Conservation (phyloP, 2,329 filamentous ascomycete species). For the Phyllosticta citriasiana region DNA sequence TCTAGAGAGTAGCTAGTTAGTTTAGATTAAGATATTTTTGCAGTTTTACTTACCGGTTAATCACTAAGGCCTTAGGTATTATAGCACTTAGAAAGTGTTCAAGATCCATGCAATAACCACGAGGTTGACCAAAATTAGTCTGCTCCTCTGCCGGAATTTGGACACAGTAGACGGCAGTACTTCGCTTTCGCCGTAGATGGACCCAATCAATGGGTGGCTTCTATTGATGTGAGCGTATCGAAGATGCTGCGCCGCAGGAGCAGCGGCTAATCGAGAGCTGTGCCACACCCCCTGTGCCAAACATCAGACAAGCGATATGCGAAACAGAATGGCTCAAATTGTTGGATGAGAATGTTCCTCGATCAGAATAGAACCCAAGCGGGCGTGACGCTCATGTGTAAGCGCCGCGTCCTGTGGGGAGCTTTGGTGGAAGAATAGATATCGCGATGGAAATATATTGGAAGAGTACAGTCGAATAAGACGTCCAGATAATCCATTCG, state of each 20-base stretch:
- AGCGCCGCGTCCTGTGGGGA: neutral
- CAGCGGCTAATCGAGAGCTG: neutral
- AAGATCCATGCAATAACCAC: no score
- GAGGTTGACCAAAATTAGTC: no score
- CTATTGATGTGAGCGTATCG: neutral
- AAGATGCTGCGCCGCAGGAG: neutral
- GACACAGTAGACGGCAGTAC: no score
- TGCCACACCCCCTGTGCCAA: neutral
- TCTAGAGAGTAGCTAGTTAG: no score
- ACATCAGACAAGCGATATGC: neutral
- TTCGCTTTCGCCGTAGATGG: no score
- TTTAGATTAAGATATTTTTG: no score
- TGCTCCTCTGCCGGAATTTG: no score
- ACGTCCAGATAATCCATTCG: neutral
- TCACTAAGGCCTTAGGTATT: no score
- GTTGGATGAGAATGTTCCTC: neutral
- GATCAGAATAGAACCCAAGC: neutral
- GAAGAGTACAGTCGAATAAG: neutral
- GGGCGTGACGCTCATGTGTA: neutral
- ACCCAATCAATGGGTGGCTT: neutral
- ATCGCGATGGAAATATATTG: neutral
- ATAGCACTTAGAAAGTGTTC: no score
- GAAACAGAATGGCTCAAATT: neutral
- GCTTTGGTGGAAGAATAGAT: neutral
- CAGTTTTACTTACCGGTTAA: no score